These are phyloP conservation scores for Fusarium continuum DNA, from an alignment of 2,329 filamentous ascomycete genomes.

Conservation along the genomic window DNA sequence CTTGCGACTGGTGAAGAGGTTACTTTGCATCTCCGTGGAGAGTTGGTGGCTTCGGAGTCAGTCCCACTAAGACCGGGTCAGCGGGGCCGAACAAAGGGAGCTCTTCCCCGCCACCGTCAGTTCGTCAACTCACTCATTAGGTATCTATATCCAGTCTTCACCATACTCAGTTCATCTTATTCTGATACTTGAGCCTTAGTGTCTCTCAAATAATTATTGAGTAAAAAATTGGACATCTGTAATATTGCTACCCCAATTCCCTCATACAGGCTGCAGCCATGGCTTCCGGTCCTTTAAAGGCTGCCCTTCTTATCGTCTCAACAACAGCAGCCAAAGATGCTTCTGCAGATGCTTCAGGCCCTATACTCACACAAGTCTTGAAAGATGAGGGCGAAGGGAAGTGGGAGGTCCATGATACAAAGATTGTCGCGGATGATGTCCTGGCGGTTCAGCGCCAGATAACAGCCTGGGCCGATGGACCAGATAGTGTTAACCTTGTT, in stretches of 20 bases:
- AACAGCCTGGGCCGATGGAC: constrained; percentile 75
- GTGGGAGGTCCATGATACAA: constrained; percentile 75
- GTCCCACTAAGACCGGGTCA: constrained; percentile 34
- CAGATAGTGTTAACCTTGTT: constrained; percentile 75
- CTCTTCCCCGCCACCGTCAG: constrained; percentile 34
- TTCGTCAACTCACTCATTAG: constrained; percentile 4
- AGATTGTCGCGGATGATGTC: constrained; percentile 82
- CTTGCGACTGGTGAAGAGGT: constrained; percentile 19
- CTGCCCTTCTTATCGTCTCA: constrained; percentile 86
- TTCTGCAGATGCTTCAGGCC: constrained; percentile 77
- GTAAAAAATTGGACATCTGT: background rate
- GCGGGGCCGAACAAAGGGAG: constrained; percentile 34
- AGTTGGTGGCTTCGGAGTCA: constrained; percentile 27
- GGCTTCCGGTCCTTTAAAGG: constrained; percentile 62
- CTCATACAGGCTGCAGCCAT: constrained; percentile 35
- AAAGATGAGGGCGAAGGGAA: constrained; percentile 69
- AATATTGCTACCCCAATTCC: background rate
- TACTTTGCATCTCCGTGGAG: constrained; percentile 16
- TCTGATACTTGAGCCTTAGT: background rate
- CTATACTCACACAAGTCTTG: constrained; percentile 74
- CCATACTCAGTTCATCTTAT: background rate
- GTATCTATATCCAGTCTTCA: constrained; percentile 4
- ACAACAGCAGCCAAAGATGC: constrained; percentile 87
- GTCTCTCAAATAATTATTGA: background rate
- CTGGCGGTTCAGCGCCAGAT: constrained; percentile 79